Evolutionary conservation across 805 yeast genomes (phyloP).

Genomic region (Candida pseudoglaebosa): DNA sequence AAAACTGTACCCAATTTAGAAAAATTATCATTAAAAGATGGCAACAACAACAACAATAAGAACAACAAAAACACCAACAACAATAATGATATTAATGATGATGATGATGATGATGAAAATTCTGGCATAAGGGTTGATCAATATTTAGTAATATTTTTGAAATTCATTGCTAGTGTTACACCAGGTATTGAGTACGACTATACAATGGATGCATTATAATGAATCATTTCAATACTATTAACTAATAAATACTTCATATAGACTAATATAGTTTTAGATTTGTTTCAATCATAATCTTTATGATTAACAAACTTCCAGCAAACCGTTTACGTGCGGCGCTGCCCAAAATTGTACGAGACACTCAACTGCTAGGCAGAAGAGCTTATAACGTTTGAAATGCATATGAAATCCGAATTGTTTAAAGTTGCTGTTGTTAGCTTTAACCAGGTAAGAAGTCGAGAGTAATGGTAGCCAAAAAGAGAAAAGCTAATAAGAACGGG

Average conservation of each 20-base stretch:
- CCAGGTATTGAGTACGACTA: slow-evolving; percentile 98
- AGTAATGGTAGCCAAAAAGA: slow-evolving; percentile 1
- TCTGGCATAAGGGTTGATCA: slow-evolving; percentile 76
- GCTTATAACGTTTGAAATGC: neutral
- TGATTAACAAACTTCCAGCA: too few species aligned
- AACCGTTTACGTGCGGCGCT: neutral
- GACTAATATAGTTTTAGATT: neutral
- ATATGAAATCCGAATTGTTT: too few species aligned
- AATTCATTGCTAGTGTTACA: slow-evolving; percentile 93
- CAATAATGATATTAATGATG: slow-evolving; percentile 12
- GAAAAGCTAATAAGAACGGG: neutral
- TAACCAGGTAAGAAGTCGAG: too few species aligned
- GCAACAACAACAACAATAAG: slow-evolving; percentile 8
- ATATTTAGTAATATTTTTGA: slow-evolving; percentile 81
- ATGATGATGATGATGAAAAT: slow-evolving; percentile 26
- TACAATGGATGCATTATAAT: slow-evolving; percentile 89
- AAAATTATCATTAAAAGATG: slow-evolving; percentile 44
- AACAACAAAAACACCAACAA: too few species aligned
- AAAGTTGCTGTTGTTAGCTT: too few species aligned
- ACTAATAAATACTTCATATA: neutral
- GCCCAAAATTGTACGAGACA: neutral
- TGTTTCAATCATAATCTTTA: neutral
- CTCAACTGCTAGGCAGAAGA: too few species aligned
- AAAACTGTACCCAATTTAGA: slow-evolving; percentile 48
- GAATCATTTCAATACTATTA: too few species aligned